These are phyloP conservation scores for Micromonas pusilla DNA, from an alignment of 139 green algal genomes.

Conservation along the genomic window DNA sequence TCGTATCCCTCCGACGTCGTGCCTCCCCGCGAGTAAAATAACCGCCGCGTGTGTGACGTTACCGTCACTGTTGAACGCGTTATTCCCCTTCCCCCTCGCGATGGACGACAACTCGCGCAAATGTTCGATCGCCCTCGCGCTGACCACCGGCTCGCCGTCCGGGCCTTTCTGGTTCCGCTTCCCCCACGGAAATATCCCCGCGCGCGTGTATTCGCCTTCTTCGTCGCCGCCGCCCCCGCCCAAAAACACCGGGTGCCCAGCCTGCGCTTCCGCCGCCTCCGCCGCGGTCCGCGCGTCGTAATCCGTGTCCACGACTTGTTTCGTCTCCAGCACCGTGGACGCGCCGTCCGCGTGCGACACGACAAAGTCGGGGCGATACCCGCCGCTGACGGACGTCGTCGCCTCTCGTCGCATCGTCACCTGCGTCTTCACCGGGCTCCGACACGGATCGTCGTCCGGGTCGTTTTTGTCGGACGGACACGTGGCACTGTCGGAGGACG, in stretches of 20 bases:
- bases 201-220: neutral
- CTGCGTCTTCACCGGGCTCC: constrained; percentile 7
- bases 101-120: neutral
- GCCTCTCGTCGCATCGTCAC: neutral
- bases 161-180: constrained; percentile 16
- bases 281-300: neutral
- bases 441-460: no score
- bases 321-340: constrained; percentile 11
- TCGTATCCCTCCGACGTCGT: constrained; percentile 5
- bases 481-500: no score
- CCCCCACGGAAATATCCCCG: constrained; percentile 27
- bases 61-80: neutral
- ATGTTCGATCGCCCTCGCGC: constrained; percentile 22
- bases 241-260: constrained; percentile 9
- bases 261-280: neutral
- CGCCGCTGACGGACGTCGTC: neutral
- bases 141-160: constrained; percentile 15
- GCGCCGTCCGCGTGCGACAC: constrained; percentile 9
- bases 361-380: constrained; percentile 20
- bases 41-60: constrained; percentile 5
- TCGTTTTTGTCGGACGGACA: no score
- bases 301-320: constrained; percentile 28
- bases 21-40: constrained; percentile 1
- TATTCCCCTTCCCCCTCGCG: neutral
- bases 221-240: neutral